phyloP scores from a whole-genome alignment of 352 stramenopile species.

The Elongisporangium senticosum region DNA sequence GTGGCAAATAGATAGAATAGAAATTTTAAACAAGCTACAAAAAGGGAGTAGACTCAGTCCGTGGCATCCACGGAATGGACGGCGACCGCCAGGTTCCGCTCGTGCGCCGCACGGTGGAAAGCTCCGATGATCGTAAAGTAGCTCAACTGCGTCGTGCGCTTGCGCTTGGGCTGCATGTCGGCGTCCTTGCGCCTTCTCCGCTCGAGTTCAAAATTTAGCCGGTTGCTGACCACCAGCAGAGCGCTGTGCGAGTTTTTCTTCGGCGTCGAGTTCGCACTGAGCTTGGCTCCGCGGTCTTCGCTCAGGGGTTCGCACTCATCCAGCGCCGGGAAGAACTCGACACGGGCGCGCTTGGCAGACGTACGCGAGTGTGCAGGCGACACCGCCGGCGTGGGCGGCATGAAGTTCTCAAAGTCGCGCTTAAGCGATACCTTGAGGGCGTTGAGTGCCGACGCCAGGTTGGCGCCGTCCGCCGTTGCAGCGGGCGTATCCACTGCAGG shows the following conservation, averaged over 20 bases:
- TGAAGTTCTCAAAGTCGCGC: slow-evolving; percentile 63
- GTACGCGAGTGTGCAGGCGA: slow-evolving; percentile 48
- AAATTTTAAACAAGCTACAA: background rate
- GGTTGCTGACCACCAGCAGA: slow-evolving; percentile 63
- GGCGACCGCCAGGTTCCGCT: slow-evolving; percentile 39
- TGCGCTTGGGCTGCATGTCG: slow-evolving; percentile 34
- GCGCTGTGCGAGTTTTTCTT: slow-evolving; percentile 31
- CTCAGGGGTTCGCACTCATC: slow-evolving; percentile 21
- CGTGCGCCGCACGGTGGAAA: slow-evolving; percentile 70
- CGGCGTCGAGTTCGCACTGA: slow-evolving; percentile 24
- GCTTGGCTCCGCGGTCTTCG: slow-evolving; percentile 14
- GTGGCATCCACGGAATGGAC: background rate
- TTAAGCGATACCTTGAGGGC: slow-evolving; percentile 75
- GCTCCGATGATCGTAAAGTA: slow-evolving; percentile 77
- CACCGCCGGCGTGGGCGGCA: slow-evolving; percentile 60
- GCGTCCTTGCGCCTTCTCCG: slow-evolving; percentile 42
- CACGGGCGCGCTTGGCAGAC: slow-evolving; percentile 47
- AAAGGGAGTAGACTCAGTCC: background rate
- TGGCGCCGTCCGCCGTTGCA: slow-evolving; percentile 28
- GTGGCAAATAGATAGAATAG: background rate
- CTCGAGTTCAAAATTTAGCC: slow-evolving; percentile 71
- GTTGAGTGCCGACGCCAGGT: slow-evolving; percentile 47
- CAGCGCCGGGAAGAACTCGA: slow-evolving; percentile 36
- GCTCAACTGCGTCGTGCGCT: slow-evolving; percentile 57
- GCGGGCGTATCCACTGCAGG: slow-evolving; percentile 11